phyloP scores from a whole-genome alignment of 1,284 basidiomycete species.

The Pseudozyma flocculosa region DNA sequence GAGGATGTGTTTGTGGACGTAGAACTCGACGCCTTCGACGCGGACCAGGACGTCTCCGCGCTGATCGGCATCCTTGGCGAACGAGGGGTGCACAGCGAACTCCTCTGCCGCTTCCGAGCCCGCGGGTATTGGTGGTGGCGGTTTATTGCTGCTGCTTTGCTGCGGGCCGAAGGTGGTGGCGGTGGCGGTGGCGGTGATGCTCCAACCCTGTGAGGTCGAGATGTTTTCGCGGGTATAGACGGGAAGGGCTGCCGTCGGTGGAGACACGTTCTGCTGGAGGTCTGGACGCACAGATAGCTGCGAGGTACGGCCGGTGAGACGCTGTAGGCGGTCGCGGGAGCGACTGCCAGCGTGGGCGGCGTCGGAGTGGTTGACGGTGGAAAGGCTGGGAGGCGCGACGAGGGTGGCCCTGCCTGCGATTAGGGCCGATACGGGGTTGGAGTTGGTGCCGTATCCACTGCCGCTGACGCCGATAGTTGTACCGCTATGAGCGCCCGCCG shows the following conservation, averaged over 20 bases:
- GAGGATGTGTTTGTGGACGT: slow-evolving; percentile 38
- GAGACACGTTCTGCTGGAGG: slow-evolving; percentile 11
- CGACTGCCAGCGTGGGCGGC: neutral
- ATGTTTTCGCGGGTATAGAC: slow-evolving; percentile 19
- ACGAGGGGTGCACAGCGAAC: slow-evolving; percentile 25
- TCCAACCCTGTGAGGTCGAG: slow-evolving; percentile 17
- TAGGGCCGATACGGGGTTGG: slow-evolving; percentile 13
- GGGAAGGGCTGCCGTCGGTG: slow-evolving; percentile 13
- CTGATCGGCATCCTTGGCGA: slow-evolving; percentile 22
- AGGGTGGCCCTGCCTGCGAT: slow-evolving; percentile 18
- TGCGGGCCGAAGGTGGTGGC: too few relatives aligned
- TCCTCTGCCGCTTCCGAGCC: neutral
- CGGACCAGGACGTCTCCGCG: slow-evolving; percentile 36
- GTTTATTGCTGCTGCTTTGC: neutral
- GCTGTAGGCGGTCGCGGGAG: neutral
- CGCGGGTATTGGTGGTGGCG: neutral
- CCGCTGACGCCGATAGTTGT: too few relatives aligned
- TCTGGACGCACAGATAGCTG: slow-evolving; percentile 6
- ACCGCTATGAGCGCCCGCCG: too few relatives aligned
- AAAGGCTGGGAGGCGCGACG: slow-evolving; percentile 13
- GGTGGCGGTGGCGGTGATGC: neutral
- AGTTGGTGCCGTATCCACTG: neutral
- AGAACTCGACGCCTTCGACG: slow-evolving; percentile 35
- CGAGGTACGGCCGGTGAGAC: neutral
- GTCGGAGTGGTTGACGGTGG: slow-evolving; percentile 19